These are phyloP conservation scores for Podospora didyma DNA, from an alignment of 495 filamentous ascomycete genomes.

Conservation along the genomic window DNA sequence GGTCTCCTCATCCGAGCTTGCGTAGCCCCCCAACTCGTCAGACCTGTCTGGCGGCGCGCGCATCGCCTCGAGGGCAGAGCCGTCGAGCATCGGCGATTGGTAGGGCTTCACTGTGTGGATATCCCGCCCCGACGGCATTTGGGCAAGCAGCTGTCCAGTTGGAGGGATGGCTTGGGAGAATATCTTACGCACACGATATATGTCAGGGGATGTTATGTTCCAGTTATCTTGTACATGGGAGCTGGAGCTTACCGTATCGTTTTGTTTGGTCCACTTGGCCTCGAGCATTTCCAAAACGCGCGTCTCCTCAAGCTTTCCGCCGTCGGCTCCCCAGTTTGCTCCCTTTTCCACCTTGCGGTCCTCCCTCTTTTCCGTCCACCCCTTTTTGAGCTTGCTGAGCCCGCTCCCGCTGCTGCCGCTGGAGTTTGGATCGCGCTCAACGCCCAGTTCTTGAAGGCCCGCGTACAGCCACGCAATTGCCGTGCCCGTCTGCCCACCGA, in stretches of 20 bases:
- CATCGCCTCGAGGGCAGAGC: slow-evolving; percentile 53
- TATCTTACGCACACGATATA: not conserved
- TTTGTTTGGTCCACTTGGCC: slow-evolving; percentile 84
- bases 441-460: slow-evolving; percentile 65
- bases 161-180: slow-evolving; percentile 72
- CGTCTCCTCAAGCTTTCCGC: slow-evolving; percentile 78
- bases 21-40: slow-evolving; percentile 44
- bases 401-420: slow-evolving; percentile 22
- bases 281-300: slow-evolving; percentile 82
- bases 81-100: slow-evolving; percentile 53
- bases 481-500: slow-evolving; percentile 71
- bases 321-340: slow-evolving; percentile 74
- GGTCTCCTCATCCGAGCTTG: slow-evolving; percentile 45
- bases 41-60: slow-evolving; percentile 41
- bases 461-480: slow-evolving; percentile 80
- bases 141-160: slow-evolving; percentile 61
- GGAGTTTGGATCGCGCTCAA: slow-evolving; percentile 44
- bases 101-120: slow-evolving; percentile 66
- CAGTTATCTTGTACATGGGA: no score
- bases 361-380: slow-evolving; percentile 63
- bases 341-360: slow-evolving; percentile 66
- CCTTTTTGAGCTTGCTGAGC: slow-evolving; percentile 67
- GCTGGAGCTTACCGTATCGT: slow-evolving; percentile 87
- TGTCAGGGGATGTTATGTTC: no score
- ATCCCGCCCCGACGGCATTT: slow-evolving; percentile 83